A percentile compares a stretch with the other conserved stretches of the same genome.
Conservation (phyloP, 768 basidiomycete species). For the Russula dissimulans region DNA sequence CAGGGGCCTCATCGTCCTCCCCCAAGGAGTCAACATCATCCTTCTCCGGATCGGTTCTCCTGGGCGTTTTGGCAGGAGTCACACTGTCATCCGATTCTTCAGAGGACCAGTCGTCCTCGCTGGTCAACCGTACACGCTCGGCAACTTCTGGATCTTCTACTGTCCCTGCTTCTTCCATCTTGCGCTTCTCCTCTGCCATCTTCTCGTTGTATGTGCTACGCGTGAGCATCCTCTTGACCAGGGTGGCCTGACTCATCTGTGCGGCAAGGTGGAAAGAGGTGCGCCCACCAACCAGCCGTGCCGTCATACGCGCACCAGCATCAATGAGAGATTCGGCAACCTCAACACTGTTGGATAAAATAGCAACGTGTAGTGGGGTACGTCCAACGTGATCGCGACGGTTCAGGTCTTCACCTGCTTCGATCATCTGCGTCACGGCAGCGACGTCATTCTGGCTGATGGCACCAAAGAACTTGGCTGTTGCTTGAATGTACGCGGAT, state of each 20-base stretch:
- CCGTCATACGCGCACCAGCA: slow-evolving; percentile 45
- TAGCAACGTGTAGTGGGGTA: slow-evolving; percentile 49
- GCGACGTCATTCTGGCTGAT: slow-evolving; percentile 39
- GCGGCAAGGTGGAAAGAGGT: slow-evolving; percentile 49
- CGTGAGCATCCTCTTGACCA: slow-evolving; percentile 44
- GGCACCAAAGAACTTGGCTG: slow-evolving; percentile 47
- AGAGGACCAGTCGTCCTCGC: slow-evolving; percentile 19
- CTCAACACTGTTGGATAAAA: slow-evolving; percentile 37
- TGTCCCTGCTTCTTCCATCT: slow-evolving; percentile 9
- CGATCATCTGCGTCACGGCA: slow-evolving; percentile 32
- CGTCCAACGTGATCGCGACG: slow-evolving; percentile 55
- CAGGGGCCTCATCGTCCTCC: slow-evolving; percentile 40
- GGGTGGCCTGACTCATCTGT: slow-evolving; percentile 33
- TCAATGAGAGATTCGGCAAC: slow-evolving; percentile 45
- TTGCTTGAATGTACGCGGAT: slow-evolving; percentile 48
- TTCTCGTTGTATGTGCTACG: slow-evolving; percentile 32
- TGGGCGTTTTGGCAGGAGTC: slow-evolving; percentile 19
- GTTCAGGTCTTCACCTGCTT: slow-evolving; percentile 38
- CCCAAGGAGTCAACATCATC: slow-evolving; percentile 36
- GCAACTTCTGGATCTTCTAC: background rate
- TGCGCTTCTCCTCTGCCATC: slow-evolving; percentile 20
- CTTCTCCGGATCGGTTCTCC: slow-evolving; percentile 21
- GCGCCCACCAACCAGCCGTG: slow-evolving; percentile 48
- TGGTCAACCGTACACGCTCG: slow-evolving; percentile 18
- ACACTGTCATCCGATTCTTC: slow-evolving; percentile 10